Conservation (phyloP, 805 yeast genomes). For the Spencermartinsiella europaea region DNA sequence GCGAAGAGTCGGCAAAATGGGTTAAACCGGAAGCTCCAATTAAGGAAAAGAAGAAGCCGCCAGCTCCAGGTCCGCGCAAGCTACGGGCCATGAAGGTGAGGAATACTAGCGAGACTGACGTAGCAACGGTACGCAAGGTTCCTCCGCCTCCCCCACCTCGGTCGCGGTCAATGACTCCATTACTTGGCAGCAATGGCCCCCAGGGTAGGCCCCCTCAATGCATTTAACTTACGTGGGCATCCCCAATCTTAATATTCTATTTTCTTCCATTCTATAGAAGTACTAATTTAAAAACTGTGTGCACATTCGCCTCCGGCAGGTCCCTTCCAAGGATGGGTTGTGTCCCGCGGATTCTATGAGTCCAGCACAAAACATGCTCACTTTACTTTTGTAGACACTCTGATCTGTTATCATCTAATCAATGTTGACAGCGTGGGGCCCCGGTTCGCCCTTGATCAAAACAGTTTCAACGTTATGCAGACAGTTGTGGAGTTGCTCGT, state of each 20-base stretch:
- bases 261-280: too few species aligned
- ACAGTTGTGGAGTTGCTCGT: slow-evolving; percentile 43
- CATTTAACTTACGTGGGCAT: too few species aligned
- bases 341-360: too few species aligned
- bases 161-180: slow-evolving; percentile 5
- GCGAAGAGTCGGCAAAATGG: background rate
- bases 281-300: too few species aligned
- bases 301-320: too few species aligned
- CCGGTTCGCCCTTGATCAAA: slow-evolving; percentile 9
- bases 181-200: background rate
- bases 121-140: slow-evolving; percentile 6
- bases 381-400: too few species aligned
- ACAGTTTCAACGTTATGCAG: slow-evolving; percentile 44
- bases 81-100: slow-evolving; percentile 11
- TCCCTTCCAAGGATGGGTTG: too few species aligned
- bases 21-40: background rate
- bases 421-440: slow-evolving; percentile 14
- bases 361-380: too few species aligned
- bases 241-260: too few species aligned
- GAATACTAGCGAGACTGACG: slow-evolving; percentile 5
- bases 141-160: slow-evolving; percentile 13
- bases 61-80: slow-evolving; percentile 9
- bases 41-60: slow-evolving; percentile 2
- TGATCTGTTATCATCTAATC: too few species aligned
- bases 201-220: too few species aligned